Percentiles rank a stretch among this genome's conserved stretches.
Evolutionary conservation across 768 basidiomycete species (phyloP).

Genomic region (Leucocoprinus leucothites): DNA sequence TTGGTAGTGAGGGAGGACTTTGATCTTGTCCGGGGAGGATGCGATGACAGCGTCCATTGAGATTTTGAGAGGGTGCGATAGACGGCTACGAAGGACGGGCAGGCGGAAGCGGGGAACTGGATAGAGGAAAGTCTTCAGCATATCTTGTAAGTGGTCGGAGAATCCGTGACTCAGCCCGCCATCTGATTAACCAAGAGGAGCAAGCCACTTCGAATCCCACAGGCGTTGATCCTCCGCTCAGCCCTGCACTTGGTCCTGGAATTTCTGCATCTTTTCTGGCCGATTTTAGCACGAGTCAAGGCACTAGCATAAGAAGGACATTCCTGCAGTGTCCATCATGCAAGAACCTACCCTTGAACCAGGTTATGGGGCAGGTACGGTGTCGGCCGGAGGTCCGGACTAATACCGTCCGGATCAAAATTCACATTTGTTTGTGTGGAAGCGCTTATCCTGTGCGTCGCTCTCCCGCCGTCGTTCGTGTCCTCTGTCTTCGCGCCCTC

Average conservation of each 20-base stretch:
- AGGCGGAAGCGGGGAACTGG: neutral
- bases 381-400: slow-evolving; percentile 16
- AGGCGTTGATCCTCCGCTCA: neutral
- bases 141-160: neutral
- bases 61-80: neutral
- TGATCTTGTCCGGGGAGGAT: slow-evolving; percentile 48
- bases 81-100: neutral
- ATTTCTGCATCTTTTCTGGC: too few relatives aligned
- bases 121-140: neutral
- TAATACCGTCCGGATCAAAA: slow-evolving; percentile 12
- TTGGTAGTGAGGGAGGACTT: slow-evolving; percentile 73
- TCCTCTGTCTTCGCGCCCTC: slow-evolving; percentile 4
- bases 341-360: neutral
- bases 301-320: too few relatives aligned
- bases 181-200: slow-evolving; percentile 1
- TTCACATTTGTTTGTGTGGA: slow-evolving; percentile 15
- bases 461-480: slow-evolving; percentile 17
- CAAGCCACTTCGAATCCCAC: neutral
- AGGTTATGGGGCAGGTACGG: neutral
- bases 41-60: slow-evolving; percentile 42
- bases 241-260: too few relatives aligned
- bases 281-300: too few relatives aligned
- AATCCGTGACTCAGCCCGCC: slow-evolving; percentile 4
- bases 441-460: slow-evolving; percentile 7
- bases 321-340: too few relatives aligned